Evolutionary conservation across 164 flowering plant species (phyloP).

Genomic region (Cinnamomum micranthum): DNA sequence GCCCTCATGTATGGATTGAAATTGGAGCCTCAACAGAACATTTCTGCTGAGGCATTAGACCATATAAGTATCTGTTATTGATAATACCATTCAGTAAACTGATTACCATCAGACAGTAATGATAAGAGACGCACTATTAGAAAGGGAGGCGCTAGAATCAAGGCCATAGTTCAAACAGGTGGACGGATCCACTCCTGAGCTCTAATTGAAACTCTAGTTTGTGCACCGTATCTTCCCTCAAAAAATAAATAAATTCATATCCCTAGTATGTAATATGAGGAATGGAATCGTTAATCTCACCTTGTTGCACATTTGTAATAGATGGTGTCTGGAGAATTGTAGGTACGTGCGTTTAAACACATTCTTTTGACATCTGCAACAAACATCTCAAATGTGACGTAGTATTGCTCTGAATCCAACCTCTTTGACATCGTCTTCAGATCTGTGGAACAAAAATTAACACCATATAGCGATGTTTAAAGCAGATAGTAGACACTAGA

Average conservation of each 20-base stretch:
- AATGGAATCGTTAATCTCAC: constrained; percentile 23
- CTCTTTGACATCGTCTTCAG: constrained; percentile 87
- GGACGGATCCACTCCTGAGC: not conserved
- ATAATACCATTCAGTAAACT: not conserved
- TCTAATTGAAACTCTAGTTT: not conserved
- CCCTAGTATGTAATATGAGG: not conserved
- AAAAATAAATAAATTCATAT: not conserved
- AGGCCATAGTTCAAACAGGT: not conserved
- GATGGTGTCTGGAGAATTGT: constrained; percentile 94
- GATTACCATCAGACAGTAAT: not conserved
- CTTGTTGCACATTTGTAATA: constrained; percentile 91
- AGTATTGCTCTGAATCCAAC: constrained; percentile 89
- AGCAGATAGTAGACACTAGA: not conserved
- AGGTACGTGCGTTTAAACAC: constrained; percentile 87
- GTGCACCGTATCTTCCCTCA: not conserved
- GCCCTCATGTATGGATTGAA: not conserved
- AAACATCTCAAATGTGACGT: constrained; percentile 97
- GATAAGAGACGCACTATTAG: not conserved
- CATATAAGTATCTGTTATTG: not conserved
- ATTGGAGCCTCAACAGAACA: not conserved
- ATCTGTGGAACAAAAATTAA: constrained; percentile 40
- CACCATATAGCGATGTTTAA: not conserved
- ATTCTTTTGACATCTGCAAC: constrained; percentile 86
- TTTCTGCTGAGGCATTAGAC: not conserved
- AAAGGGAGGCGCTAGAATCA: not conserved